Percentiles rank a stretch among this genome's conserved stretches.
These are phyloP conservation scores for Hericium erinaceus DNA, from an alignment of 768 basidiomycete species.

Conservation along the genomic window DNA sequence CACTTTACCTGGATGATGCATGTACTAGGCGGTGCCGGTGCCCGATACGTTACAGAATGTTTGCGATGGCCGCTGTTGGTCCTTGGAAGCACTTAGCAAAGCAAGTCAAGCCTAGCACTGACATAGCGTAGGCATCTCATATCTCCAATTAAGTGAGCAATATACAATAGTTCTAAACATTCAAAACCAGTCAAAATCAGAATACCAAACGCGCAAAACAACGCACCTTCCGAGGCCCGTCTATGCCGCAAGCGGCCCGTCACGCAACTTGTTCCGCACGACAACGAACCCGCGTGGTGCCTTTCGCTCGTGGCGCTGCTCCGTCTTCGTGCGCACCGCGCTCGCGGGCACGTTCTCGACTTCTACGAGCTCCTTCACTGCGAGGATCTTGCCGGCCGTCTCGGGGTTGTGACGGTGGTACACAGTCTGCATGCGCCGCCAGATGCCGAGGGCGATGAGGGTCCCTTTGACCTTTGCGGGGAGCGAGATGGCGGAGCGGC, in stretches of 20 bases:
- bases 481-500: slow-evolving; percentile 80
- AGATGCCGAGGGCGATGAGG: slow-evolving; percentile 73
- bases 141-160: too few species aligned
- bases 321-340: slow-evolving; percentile 57
- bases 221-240: not conserved
- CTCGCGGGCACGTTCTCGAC: slow-evolving; percentile 74
- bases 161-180: too few species aligned
- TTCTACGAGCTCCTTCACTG: slow-evolving; percentile 82
- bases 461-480: slow-evolving; percentile 64
- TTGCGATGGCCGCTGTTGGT: too few species aligned
- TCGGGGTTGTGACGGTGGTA: slow-evolving; percentile 68
- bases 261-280: slow-evolving; percentile 11
- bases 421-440: slow-evolving; percentile 76
- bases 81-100: too few species aligned
- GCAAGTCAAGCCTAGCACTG: too few species aligned
- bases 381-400: slow-evolving; percentile 77
- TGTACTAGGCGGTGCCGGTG: too few species aligned
- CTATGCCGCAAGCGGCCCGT: not conserved
- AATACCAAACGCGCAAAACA: not conserved
- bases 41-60: too few species aligned
- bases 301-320: slow-evolving; percentile 59
- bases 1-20: too few species aligned
- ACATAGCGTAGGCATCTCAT: too few species aligned
- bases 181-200: too few species aligned
- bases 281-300: slow-evolving; percentile 63